A percentile compares a stretch with the other conserved stretches of the same genome.
Evolutionary conservation across 1,284 basidiomycete species (phyloP).

Genomic region (Testicularia cyperi): DNA sequence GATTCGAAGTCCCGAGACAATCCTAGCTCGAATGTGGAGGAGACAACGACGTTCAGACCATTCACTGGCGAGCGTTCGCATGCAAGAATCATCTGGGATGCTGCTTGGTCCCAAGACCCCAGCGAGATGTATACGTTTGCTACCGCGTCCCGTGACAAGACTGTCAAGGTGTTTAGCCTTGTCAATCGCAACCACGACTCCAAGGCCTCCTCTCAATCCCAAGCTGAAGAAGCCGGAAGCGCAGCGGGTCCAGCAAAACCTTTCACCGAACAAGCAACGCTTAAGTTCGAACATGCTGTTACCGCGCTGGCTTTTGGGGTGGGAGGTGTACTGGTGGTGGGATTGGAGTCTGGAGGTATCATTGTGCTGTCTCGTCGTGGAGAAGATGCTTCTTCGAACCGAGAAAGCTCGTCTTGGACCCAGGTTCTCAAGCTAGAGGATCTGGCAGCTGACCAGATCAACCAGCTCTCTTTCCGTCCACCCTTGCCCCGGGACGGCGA

Average conservation of each 20-base stretch:
- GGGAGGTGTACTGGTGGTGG: constrained; percentile 71
- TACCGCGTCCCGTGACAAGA: constrained; percentile 93
- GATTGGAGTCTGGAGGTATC: constrained; percentile 91
- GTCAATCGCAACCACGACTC: too few species aligned
- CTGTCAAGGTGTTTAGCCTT: constrained; percentile 64
- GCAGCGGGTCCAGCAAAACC: too few species aligned
- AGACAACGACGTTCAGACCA: too few species aligned
- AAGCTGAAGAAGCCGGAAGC: constrained; percentile 1
- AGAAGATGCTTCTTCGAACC: constrained; percentile 4
- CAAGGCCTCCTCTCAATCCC: too few species aligned
- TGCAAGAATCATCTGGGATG: constrained; percentile 92
- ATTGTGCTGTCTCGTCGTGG: constrained; percentile 57
- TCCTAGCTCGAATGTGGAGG: too few species aligned
- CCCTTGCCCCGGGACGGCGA: constrained; percentile 30
- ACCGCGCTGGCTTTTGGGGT: constrained; percentile 37
- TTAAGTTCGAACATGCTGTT: constrained; percentile 33
- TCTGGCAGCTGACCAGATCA: constrained; percentile 50
- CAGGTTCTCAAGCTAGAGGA: constrained; percentile 12
- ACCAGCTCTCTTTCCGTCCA: constrained; percentile 46
- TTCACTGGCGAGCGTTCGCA: constrained; percentile 72
- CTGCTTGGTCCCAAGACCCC: constrained; percentile 74
- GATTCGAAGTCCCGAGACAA: too few species aligned
- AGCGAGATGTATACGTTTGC: constrained; percentile 69
- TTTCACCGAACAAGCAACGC: constrained; percentile 19
- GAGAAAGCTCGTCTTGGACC: constrained; percentile 7